phyloP scores from a whole-genome alignment of 179 eudicot genomes.

The Silene vulgaris region DNA sequence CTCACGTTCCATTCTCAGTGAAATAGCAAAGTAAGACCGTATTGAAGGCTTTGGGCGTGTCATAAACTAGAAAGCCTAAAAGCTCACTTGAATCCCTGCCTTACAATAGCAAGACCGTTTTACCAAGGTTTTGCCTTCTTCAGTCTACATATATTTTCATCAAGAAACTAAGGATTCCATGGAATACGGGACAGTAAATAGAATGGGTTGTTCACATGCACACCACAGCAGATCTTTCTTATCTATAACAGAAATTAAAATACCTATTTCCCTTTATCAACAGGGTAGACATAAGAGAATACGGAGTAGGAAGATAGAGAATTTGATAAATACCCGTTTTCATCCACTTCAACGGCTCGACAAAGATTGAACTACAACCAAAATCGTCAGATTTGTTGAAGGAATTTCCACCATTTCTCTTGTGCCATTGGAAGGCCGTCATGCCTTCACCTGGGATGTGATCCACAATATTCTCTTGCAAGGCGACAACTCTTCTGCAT shows the following conservation, averaged over 20 bases:
- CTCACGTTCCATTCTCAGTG: too few relatives aligned
- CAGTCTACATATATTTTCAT: not conserved
- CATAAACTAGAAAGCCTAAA: not conserved
- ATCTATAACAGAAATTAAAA: not conserved
- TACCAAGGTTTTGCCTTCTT: not conserved
- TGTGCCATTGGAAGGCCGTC: conserved; percentile 79
- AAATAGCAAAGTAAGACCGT: not conserved
- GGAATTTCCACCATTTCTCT: conserved; percentile 62
- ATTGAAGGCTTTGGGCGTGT: not conserved
- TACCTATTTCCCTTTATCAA: not conserved
- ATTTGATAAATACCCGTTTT: conserved; percentile 48
- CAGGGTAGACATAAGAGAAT: not conserved
- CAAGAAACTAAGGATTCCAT: not conserved
- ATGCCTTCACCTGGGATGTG: conserved; percentile 92
- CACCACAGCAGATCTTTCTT: not conserved
- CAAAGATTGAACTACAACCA: conserved; percentile 82
- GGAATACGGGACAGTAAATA: not conserved
- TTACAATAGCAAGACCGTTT: too few relatives aligned
- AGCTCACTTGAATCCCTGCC: not conserved
- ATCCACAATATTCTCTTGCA: conserved; percentile 68
- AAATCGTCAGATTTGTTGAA: conserved; percentile 53
- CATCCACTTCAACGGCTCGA: conserved; percentile 98
- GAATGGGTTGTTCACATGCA: not conserved
- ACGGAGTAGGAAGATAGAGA: not conserved
- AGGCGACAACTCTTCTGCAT: conserved; percentile 79